These are phyloP conservation scores for Lepiota venenata DNA, from an alignment of 768 basidiomycete genomes.

Conservation along the genomic window DNA sequence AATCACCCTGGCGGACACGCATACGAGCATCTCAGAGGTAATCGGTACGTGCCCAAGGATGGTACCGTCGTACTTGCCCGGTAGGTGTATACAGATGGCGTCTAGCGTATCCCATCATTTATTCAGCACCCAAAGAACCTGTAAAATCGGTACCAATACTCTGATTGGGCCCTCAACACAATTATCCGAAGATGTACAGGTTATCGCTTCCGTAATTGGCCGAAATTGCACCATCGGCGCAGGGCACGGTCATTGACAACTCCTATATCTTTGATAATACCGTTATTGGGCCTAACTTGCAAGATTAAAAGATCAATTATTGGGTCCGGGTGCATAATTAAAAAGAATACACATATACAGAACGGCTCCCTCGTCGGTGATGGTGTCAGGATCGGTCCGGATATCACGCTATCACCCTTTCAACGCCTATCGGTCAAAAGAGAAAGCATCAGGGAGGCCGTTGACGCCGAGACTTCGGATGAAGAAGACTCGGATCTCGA, in stretches of 20 bases:
- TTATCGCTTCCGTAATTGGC: constrained; percentile 78
- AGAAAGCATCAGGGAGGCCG: constrained; percentile 17
- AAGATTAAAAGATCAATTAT: constrained; percentile 78
- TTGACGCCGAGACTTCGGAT: constrained; percentile 25
- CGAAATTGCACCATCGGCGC: constrained; percentile 70
- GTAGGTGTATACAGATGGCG: constrained; percentile 35
- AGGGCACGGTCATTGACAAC: constrained; percentile 60
- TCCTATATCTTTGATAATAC: constrained; percentile 86
- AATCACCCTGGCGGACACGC: constrained; percentile 79
- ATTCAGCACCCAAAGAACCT: constrained; percentile 48
- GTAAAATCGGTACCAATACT: constrained; percentile 75
- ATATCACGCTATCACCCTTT: constrained; percentile 63
- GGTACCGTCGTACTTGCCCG: constrained; percentile 79
- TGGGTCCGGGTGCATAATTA: constrained; percentile 72
- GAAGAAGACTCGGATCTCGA: constrained; percentile 62
- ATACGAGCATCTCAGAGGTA: constrained; percentile 86
- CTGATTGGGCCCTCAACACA: constrained; percentile 81
- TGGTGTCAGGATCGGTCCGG: constrained; percentile 75
- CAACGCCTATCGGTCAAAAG: constrained; percentile 62
- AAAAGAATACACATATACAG: constrained; percentile 61
- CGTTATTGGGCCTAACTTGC: constrained; percentile 63
- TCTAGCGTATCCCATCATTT: not conserved
- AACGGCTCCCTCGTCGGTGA: constrained; percentile 82
- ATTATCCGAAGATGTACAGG: constrained; percentile 61
- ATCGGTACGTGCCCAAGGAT: constrained; percentile 84